These are phyloP conservation scores for Dictyostelium discoideum DNA, from an alignment of 78 protist species.

Conservation along the genomic window DNA sequence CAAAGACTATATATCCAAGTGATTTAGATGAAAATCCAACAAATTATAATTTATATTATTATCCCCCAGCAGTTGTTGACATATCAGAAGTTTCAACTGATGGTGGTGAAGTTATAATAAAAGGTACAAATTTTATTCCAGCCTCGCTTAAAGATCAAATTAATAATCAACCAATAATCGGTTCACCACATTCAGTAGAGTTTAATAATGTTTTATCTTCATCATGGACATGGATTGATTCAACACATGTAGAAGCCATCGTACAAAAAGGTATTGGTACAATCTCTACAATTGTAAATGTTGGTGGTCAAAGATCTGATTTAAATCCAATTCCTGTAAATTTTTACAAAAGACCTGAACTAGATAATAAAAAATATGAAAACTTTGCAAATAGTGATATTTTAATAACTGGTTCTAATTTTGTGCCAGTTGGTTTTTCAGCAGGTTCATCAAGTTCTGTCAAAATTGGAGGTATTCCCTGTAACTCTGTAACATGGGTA, in stretches of 20 bases:
- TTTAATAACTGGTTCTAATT: neutral
- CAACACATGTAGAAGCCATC: neutral
- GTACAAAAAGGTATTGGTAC: neutral
- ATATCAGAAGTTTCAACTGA: too few relatives aligned
- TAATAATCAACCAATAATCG: neutral
- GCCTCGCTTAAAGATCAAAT: too few relatives aligned
- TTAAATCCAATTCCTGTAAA: neutral
- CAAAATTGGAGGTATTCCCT: neutral
- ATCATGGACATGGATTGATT: neutral
- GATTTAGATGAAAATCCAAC: too few relatives aligned
- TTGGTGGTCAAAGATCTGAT: neutral
- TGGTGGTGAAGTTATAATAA: too few relatives aligned
- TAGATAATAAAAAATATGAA: neutral
- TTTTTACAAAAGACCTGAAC: neutral
- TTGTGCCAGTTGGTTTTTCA: neutral
- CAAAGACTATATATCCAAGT: too few relatives aligned
- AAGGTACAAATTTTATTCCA: too few relatives aligned
- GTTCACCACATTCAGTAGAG: neutral
- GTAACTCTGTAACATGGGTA: neutral
- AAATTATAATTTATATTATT: too few relatives aligned
- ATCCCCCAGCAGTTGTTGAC: too few relatives aligned
- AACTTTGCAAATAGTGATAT: neutral
- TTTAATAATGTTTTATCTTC: neutral
- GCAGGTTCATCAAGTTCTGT: slow-evolving; percentile 8
- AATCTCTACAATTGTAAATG: neutral